Conservation (phyloP, 2,329 filamentous ascomycete species). For the Paecilomyces formosus region DNA sequence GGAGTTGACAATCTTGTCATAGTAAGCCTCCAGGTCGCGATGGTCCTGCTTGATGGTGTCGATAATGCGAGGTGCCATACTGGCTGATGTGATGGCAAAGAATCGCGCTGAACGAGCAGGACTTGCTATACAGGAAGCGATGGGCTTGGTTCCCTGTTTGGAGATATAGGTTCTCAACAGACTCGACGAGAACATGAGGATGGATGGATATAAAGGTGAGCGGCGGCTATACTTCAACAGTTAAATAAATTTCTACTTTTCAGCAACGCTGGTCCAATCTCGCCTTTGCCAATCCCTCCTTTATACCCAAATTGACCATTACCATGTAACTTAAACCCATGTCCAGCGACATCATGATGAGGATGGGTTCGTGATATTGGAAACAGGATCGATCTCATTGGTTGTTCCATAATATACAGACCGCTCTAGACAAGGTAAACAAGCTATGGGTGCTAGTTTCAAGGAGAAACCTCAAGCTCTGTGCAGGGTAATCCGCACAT, state of each 20-base stretch:
- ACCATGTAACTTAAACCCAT: background rate
- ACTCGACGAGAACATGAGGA: background rate
- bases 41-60: conserved; percentile 38
- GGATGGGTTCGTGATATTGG: background rate
- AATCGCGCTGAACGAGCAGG: background rate
- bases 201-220: background rate
- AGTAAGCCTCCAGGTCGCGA: conserved; percentile 33
- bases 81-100: conserved; percentile 1
- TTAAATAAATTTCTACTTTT: background rate
- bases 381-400: background rate
- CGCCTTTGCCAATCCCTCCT: background rate
- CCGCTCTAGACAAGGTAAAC: background rate
- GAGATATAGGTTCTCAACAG: background rate
- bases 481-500: background rate
- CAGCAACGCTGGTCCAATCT: background rate
- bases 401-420: background rate
- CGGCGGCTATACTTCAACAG: background rate
- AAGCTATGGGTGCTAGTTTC: background rate
- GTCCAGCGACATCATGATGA: background rate
- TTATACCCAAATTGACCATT: background rate
- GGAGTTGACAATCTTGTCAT: conserved; percentile 36
- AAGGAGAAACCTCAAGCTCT: background rate
- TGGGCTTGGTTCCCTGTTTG: background rate
- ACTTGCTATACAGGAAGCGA: background rate
- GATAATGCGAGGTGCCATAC: conserved; percentile 19